Evolutionary conservation across 2,329 filamentous ascomycete genomes (phyloP).

Genomic region (Penicillium sp.): DNA sequence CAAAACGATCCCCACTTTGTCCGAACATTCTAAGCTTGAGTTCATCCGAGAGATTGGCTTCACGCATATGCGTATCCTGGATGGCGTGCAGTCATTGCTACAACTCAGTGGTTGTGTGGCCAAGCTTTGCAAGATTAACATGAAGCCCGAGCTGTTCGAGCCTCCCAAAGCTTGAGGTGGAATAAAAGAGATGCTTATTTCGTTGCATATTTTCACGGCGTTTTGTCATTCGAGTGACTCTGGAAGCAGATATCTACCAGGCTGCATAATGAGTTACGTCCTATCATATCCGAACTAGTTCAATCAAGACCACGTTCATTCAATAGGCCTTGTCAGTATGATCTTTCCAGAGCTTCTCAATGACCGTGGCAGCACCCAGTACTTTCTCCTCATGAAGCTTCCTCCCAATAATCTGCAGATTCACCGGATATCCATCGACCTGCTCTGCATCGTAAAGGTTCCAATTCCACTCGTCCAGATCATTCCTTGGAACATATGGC

Average conservation of each 20-base stretch:
- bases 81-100: conserved; percentile 90
- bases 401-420: conserved; percentile 52
- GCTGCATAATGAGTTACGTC: conserved; percentile 17
- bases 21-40: conserved; percentile 91
- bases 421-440: conserved; percentile 48
- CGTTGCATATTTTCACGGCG: conserved; percentile 27
- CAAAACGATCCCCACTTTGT: conserved; percentile 86
- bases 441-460: conserved; percentile 44
- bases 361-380: conserved; percentile 41
- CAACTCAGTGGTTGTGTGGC: conserved; percentile 92
- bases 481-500: conserved; percentile 48
- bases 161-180: conserved; percentile 35
- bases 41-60: conserved; percentile 99
- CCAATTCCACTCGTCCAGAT: conserved; percentile 53
- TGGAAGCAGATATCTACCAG: conserved; percentile 1
- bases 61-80: conserved; percentile 98
- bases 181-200: conserved; percentile 1
- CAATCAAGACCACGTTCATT: not conserved
- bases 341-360: conserved; percentile 28
- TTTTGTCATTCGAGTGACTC: conserved; percentile 17
- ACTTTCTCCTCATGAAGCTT: conserved; percentile 56
- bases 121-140: conserved; percentile 89
- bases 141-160: conserved; percentile 80
- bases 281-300: conserved; percentile 2
- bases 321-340: not conserved